phyloP scores from a whole-genome alignment of 2,329 filamentous ascomycete species.

The Aspergillus sp. region DNA sequence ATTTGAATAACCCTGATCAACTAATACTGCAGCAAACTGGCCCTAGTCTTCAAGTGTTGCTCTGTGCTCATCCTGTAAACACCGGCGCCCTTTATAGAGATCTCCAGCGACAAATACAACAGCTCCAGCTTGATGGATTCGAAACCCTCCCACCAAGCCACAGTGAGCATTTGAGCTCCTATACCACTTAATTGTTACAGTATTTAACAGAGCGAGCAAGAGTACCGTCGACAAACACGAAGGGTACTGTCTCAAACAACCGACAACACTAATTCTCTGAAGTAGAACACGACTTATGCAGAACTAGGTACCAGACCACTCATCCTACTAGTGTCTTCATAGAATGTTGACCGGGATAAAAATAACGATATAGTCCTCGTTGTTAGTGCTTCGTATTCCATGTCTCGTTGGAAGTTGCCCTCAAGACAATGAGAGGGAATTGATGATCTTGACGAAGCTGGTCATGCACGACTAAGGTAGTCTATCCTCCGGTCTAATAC shows the following conservation, averaged over 20 bases:
- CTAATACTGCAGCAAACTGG: background rate
- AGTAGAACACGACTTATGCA: background rate
- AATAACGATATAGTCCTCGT: background rate
- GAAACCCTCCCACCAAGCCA: background rate
- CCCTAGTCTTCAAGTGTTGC: background rate
- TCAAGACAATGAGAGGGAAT: background rate
- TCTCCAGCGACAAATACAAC: background rate
- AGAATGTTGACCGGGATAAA: background rate
- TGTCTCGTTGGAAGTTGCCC: background rate
- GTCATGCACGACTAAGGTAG: background rate
- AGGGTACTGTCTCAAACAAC: background rate
- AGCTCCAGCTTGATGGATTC: background rate
- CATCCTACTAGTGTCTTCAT: background rate
- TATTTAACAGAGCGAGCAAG: background rate
- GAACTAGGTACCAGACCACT: background rate
- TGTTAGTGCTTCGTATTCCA: background rate
- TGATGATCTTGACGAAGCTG: background rate
- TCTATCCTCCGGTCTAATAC: too few species aligned
- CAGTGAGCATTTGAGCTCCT: background rate
- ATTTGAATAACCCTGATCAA: background rate
- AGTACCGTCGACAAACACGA: background rate
- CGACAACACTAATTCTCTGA: background rate
- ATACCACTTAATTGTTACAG: background rate
- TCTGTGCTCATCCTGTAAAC: background rate
- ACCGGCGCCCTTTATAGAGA: too few species aligned